A percentile compares a stretch with the other conserved stretches of the same genome.
These are phyloP conservation scores for Yamadazyma sp. DNA, from an alignment of 805 yeast genomes.

Conservation along the genomic window DNA sequence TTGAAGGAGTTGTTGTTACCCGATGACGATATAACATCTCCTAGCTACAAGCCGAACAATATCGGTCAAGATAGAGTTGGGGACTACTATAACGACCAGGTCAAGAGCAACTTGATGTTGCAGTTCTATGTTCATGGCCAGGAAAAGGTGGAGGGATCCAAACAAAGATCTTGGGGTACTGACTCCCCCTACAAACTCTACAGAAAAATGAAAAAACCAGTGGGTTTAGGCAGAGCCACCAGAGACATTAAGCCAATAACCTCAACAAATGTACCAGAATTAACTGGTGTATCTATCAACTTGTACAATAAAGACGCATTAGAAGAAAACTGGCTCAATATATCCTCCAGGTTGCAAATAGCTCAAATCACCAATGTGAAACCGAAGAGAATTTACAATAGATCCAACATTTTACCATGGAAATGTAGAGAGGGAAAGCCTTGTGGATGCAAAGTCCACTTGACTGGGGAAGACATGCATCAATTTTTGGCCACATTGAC, in stretches of 20 bases:
- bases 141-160: constrained; percentile 56
- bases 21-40: constrained; percentile 75
- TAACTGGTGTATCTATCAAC: constrained; percentile 68
- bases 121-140: constrained; percentile 73
- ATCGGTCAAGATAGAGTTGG: constrained; percentile 78
- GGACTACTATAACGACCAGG: constrained; percentile 72
- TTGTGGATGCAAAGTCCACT: constrained; percentile 83
- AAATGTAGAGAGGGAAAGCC: constrained; percentile 81
- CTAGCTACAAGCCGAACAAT: constrained; percentile 70
- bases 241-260: constrained; percentile 70
- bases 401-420: constrained; percentile 82
- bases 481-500: constrained; percentile 85
- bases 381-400: constrained; percentile 71
- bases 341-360: constrained; percentile 73
- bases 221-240: constrained; percentile 70
- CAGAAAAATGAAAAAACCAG: constrained; percentile 75
- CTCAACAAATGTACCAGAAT: constrained; percentile 68
- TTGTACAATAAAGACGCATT: constrained; percentile 75
- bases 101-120: constrained; percentile 75
- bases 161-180: constrained; percentile 82
- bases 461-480: constrained; percentile 77
- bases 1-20: constrained; percentile 66
- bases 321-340: constrained; percentile 67
- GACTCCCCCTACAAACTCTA: constrained; percentile 85
- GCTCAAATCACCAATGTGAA: constrained; percentile 94